Percentiles rank a stretch among this genome's conserved stretches.
Evolutionary conservation across 2,329 filamentous ascomycete genomes (phyloP).

Genomic region (Aureobasidium uvarum): DNA sequence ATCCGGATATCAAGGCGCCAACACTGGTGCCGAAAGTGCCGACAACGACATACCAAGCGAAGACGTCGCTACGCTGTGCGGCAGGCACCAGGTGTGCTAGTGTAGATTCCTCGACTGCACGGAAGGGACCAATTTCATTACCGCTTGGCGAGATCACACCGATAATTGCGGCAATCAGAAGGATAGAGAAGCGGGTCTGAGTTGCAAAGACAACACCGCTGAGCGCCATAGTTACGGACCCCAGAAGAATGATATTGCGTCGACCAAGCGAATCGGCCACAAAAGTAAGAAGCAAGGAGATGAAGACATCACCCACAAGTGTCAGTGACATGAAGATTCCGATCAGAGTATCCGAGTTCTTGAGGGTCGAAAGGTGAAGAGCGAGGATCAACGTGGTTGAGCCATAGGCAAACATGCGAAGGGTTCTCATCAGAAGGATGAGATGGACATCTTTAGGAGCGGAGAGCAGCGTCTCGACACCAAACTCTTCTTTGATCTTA

Average conservation of each 20-base stretch:
- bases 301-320: constrained; percentile 37
- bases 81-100: constrained; percentile 36
- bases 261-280: constrained; percentile 37
- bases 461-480: constrained; percentile 12
- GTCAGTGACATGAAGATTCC: constrained; percentile 41
- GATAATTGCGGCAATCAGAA: constrained; percentile 37
- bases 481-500: constrained; percentile 27
- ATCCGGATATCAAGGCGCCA: constrained; percentile 40
- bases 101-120: constrained; percentile 39
- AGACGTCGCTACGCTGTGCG: constrained; percentile 34
- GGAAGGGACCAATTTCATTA: constrained; percentile 40
- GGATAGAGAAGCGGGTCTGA: constrained; percentile 34
- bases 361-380: constrained; percentile 35
- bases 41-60: constrained; percentile 37
- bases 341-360: constrained; percentile 35
- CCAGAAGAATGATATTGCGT: constrained; percentile 34
- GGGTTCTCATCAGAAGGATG: constrained; percentile 30
- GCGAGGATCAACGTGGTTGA: constrained; percentile 40
- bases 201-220: constrained; percentile 36
- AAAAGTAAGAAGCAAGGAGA: constrained; percentile 36
- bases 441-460: constrained; percentile 25
- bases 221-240: constrained; percentile 35
- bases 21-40: constrained; percentile 35
- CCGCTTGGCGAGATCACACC: constrained; percentile 40
- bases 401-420: constrained; percentile 64